These are phyloP conservation scores for Isochrysis galbana DNA, from an alignment of 78 protist genomes.

Conservation along the genomic window DNA sequence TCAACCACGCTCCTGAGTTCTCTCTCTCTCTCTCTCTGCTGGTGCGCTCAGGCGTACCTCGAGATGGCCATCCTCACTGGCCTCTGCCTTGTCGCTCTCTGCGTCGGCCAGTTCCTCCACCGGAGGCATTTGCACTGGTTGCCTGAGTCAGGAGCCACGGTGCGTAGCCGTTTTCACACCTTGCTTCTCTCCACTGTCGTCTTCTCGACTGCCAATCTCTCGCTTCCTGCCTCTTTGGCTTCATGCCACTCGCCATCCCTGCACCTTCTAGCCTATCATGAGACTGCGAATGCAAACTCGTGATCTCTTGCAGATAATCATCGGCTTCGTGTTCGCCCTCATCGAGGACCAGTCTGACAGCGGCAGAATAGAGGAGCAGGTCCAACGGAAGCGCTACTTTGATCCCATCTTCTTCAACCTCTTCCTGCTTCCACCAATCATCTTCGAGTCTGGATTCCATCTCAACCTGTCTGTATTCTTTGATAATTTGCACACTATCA, in stretches of 20 bases:
- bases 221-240: no score
- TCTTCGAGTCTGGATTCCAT: conserved; percentile 55
- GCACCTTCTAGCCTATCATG: no score
- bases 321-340: background rate
- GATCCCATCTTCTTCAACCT: conserved; percentile 29
- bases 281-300: no score
- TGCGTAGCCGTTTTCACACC: no score
- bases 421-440: conserved; percentile 56
- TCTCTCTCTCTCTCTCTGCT: no score
- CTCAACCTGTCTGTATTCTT: background rate
- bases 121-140: background rate
- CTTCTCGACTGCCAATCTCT: no score
- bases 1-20: no score
- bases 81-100: background rate
- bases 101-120: background rate
- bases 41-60: background rate
- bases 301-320: no score
- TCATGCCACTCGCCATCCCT: no score
- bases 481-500: background rate
- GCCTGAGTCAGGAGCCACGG: background rate
- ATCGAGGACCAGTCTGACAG: background rate
- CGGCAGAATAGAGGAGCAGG: background rate
- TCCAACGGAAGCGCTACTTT: background rate
- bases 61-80: background rate
- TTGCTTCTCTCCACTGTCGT: no score